phyloP scores from a whole-genome alignment of 2,329 filamentous ascomycete genomes.

The Aspergillus piperis region DNA sequence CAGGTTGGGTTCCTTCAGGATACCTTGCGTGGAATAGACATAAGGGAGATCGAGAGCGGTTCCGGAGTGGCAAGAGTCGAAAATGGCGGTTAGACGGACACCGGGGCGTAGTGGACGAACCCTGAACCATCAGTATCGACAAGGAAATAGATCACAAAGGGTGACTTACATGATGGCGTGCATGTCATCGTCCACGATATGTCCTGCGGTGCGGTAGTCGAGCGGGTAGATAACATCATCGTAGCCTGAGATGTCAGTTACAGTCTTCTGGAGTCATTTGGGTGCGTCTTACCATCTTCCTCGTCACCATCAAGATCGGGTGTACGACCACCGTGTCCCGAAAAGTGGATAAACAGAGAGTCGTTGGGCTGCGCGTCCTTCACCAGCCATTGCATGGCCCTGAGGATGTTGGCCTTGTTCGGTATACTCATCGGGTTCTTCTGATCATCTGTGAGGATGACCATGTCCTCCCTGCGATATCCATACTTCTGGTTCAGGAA shows the following conservation, averaged over 20 bases:
- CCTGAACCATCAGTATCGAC: constrained; percentile 16
- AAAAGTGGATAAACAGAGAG: constrained; percentile 96
- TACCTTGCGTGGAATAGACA: constrained; percentile 64
- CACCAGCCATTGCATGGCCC: constrained; percentile 98
- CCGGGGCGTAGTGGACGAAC: constrained; percentile 78
- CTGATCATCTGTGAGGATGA: constrained; percentile 92
- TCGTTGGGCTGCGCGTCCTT: constrained; percentile 91
- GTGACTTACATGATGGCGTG: constrained; percentile 62
- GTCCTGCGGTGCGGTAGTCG: constrained; percentile 67
- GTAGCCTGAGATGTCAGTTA: constrained; percentile 46
- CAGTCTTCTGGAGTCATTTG: not conserved
- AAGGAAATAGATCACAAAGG: not conserved
- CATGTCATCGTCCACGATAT: constrained; percentile 78
- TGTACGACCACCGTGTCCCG: constrained; percentile 76
- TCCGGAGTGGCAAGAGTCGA: constrained; percentile 68
- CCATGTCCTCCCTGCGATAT: constrained; percentile 96
- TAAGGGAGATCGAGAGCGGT: constrained; percentile 69
- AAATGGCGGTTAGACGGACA: constrained; percentile 73
- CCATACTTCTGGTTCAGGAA: constrained; percentile 84
- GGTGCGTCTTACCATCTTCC: constrained; percentile 56
- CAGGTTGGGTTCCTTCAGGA: constrained; percentile 68
- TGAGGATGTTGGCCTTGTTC: constrained; percentile 88
- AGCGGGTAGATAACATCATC: constrained; percentile 80
- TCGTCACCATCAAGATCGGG: constrained; percentile 74
- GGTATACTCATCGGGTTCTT: constrained; percentile 96